Percentiles rank a stretch among this genome's conserved stretches.
Conservation (phyloP, 106 monocot genomes). For the Iris macrosiphon region DNA sequence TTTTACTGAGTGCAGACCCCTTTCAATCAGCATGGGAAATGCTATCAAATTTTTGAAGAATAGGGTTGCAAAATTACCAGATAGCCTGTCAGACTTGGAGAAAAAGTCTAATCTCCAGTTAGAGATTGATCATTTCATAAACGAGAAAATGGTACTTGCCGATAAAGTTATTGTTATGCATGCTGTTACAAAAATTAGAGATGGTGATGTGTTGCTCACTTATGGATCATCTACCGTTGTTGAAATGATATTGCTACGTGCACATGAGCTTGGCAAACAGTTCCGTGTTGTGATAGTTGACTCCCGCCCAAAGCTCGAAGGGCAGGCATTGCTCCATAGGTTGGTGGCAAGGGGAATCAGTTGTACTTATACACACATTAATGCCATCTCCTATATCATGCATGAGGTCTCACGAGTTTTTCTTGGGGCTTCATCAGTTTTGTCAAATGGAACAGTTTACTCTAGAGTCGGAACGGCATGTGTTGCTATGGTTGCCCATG, state of each 20-base stretch:
- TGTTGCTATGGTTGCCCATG: slow-evolving; percentile 97
- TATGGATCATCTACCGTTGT: slow-evolving; percentile 87
- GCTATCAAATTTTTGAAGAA: slow-evolving; percentile 89
- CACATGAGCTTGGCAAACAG: slow-evolving; percentile 67
- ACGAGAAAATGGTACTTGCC: slow-evolving; percentile 88
- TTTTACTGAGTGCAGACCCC: slow-evolving; percentile 89
- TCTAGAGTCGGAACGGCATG: slow-evolving; percentile 89
- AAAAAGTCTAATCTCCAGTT: slow-evolving; percentile 67
- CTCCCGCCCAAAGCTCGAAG: slow-evolving; percentile 94
- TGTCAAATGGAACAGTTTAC: slow-evolving; percentile 96
- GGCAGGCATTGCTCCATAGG: slow-evolving; percentile 58
- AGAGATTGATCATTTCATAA: slow-evolving; percentile 86
- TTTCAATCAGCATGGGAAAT: slow-evolving; percentile 97
- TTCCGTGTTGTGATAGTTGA: slow-evolving; percentile 89
- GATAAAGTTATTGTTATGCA: slow-evolving; percentile 83
- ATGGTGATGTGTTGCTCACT: slow-evolving; percentile 89
- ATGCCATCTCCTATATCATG: slow-evolving; percentile 96
- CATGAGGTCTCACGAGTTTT: slow-evolving; percentile 93
- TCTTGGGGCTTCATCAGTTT: slow-evolving; percentile 82
- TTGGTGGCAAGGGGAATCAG: slow-evolving; percentile 68
- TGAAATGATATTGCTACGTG: slow-evolving; percentile 74
- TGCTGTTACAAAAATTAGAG: slow-evolving; percentile 82
- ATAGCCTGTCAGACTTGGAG: slow-evolving; percentile 66
- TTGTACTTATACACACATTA: slow-evolving; percentile 93
- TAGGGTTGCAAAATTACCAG: slow-evolving; percentile 61